Percentiles rank a stretch among this genome's conserved stretches.
Evolutionary conservation across 2,329 filamentous ascomycete genomes (phyloP).

Genomic region (Monascus ruber): DNA sequence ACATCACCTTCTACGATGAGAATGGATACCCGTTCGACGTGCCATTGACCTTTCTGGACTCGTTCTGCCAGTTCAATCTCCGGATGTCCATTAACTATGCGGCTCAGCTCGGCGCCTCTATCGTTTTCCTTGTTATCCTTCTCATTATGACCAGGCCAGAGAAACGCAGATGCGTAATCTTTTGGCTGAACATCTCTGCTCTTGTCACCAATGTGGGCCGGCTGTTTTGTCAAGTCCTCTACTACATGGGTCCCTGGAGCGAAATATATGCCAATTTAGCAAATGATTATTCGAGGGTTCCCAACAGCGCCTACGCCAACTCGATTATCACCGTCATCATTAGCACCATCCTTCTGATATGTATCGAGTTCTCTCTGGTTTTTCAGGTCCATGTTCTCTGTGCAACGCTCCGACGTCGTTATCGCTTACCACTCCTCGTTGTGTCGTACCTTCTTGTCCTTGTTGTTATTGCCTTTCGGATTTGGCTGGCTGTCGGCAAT

Average conservation of each 20-base stretch:
- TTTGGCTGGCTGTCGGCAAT: conserved; percentile 42
- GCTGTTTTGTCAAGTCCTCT: conserved; percentile 31
- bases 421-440: conserved; percentile 36
- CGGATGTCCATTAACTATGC: conserved; percentile 53
- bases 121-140: conserved; percentile 54
- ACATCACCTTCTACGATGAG: conserved; percentile 35
- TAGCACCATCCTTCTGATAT: conserved; percentile 41
- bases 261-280: conserved; percentile 51
- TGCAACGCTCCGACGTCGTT: conserved; percentile 34
- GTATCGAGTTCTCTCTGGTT: conserved; percentile 48
- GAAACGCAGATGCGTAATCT: conserved; percentile 54
- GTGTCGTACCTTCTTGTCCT: conserved; percentile 40
- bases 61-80: conserved; percentile 36
- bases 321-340: conserved; percentile 41
- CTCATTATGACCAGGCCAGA: conserved; percentile 54
- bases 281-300: conserved; percentile 43
- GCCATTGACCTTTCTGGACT: conserved; percentile 34
- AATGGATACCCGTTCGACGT: conserved; percentile 35
- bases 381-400: conserved; percentile 55
- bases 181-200: conserved; percentile 52
- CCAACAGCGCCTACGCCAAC: conserved; percentile 31
- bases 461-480: conserved; percentile 42
- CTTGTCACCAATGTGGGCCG: conserved; percentile 52
- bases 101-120: conserved; percentile 56
- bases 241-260: conserved; percentile 50